Percentiles rank a stretch among this genome's conserved stretches.
These are phyloP conservation scores for Venturia carpophila DNA, from an alignment of 2,329 filamentous ascomycete genomes.

Conservation along the genomic window DNA sequence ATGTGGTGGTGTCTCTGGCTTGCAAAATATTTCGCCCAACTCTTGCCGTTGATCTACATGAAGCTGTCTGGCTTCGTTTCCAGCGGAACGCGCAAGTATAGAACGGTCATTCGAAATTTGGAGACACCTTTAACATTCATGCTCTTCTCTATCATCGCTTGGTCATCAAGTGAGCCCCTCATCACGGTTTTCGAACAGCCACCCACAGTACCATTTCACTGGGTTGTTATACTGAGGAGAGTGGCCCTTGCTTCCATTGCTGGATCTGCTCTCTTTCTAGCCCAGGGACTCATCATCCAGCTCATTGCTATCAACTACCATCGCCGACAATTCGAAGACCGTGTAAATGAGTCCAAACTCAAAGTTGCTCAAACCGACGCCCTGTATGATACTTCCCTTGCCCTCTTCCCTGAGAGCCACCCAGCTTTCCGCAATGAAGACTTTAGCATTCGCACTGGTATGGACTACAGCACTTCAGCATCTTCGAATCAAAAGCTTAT, in stretches of 20 bases:
- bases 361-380: slow-evolving; percentile 64
- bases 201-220: neutral
- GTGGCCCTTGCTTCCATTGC: slow-evolving; percentile 55
- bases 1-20: slow-evolving; percentile 18
- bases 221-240: slow-evolving; percentile 13
- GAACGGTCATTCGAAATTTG: slow-evolving; percentile 14
- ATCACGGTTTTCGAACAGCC: slow-evolving; percentile 17
- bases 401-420: slow-evolving; percentile 77
- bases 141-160: slow-evolving; percentile 14
- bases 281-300: slow-evolving; percentile 62
- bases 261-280: slow-evolving; percentile 56
- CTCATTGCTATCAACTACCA: slow-evolving; percentile 67
- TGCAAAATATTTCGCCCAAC: slow-evolving; percentile 17
- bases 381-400: slow-evolving; percentile 72
- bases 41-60: slow-evolving; percentile 19
- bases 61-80: slow-evolving; percentile 18
- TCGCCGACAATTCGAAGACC: slow-evolving; percentile 61
- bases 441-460: slow-evolving; percentile 50
- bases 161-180: slow-evolving; percentile 15
- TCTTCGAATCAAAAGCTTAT: slow-evolving; percentile 44
- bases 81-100: slow-evolving; percentile 19
- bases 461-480: slow-evolving; percentile 59
- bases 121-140: slow-evolving; percentile 19
- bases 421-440: slow-evolving; percentile 74
- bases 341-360: slow-evolving; percentile 71